Conservation (phyloP, 2,329 filamentous ascomycete species). For the Drechslerella stenobrocha region DNA sequence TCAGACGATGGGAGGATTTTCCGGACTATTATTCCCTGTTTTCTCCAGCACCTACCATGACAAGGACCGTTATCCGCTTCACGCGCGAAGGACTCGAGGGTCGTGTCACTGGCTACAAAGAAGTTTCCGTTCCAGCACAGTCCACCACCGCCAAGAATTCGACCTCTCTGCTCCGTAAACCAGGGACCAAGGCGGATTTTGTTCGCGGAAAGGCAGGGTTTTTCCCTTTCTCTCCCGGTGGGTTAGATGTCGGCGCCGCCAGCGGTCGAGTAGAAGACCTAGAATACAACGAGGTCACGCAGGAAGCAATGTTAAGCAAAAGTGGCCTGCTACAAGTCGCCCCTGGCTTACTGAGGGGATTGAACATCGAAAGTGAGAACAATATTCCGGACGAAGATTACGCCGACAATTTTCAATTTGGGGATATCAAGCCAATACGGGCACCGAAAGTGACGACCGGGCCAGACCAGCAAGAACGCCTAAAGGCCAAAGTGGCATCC, state of each 20-base stretch:
- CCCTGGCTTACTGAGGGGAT: conserved; percentile 77
- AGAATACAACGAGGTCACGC: conserved; percentile 72
- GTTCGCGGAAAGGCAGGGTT: conserved; percentile 90
- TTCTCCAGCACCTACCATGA: conserved; percentile 84
- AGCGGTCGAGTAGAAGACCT: conserved; percentile 80
- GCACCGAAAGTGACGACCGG: conserved; percentile 58
- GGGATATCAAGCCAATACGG: conserved; percentile 52
- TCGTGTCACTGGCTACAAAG: conserved; percentile 86
- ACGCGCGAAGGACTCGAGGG: conserved; percentile 88
- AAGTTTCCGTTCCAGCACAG: conserved; percentile 86
- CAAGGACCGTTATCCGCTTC: conserved; percentile 91
- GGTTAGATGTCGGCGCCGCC: conserved; percentile 69
- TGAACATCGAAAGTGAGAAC: conserved; percentile 69
- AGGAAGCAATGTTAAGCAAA: conserved; percentile 61
- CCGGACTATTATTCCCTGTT: conserved; percentile 70
- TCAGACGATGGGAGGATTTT: conserved; percentile 74
- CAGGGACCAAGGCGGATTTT: conserved; percentile 83
- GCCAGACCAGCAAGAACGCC: conserved; percentile 58
- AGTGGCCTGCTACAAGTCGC: conserved; percentile 78
- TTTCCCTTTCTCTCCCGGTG: conserved; percentile 90
- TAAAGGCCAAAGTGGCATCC: conserved; percentile 56
- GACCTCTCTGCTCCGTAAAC: conserved; percentile 82
- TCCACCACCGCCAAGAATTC: conserved; percentile 94
- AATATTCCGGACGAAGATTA: conserved; percentile 63
- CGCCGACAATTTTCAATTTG: conserved; percentile 54